Conservation (phyloP, 768 basidiomycete genomes). For the Mycena crocata region DNA sequence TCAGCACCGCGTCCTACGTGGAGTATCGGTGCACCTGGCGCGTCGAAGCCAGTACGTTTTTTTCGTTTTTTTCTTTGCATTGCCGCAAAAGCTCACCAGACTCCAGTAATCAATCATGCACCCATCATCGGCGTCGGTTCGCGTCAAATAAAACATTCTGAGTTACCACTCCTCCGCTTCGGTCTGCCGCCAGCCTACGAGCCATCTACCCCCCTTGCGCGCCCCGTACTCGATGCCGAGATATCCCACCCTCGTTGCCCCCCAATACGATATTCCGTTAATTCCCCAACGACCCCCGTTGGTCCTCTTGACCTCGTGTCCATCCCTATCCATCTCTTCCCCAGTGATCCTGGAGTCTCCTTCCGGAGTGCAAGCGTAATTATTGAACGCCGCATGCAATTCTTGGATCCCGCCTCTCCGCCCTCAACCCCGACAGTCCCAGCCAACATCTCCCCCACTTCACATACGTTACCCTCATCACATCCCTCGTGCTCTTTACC, state of each 20-base stretch:
- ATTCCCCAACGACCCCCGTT: conserved; percentile 66
- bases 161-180: conserved; percentile 78
- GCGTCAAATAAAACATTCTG: conserved; percentile 76
- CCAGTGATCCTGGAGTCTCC: conserved; percentile 64
- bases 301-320: conserved; percentile 82
- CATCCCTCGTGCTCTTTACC: conserved; percentile 27
- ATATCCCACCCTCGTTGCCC: conserved; percentile 70
- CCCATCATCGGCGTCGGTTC: conserved; percentile 75
- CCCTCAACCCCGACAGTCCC: conserved; percentile 38
- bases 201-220: conserved; percentile 49
- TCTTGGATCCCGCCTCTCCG: conserved; percentile 45
- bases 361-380: conserved; percentile 73
- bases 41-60: conserved; percentile 78
- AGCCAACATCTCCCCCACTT: conserved; percentile 32
- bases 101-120: conserved; percentile 73
- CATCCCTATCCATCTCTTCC: conserved; percentile 71
- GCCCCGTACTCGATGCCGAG: conserved; percentile 51
- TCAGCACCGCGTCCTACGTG: conserved; percentile 78
- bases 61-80: conserved; percentile 20
- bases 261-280: conserved; percentile 68
- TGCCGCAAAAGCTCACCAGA: conserved; percentile 23
- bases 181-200: conserved; percentile 63
- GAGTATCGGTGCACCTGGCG: conserved; percentile 87
- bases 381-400: conserved; percentile 78
- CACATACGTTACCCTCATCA: conserved; percentile 35